Evolutionary conservation across 2,329 filamentous ascomycete genomes (phyloP), one percentile per base, ranked within the genome.

Genomic region (Fusarium goolgardi): DNA sequence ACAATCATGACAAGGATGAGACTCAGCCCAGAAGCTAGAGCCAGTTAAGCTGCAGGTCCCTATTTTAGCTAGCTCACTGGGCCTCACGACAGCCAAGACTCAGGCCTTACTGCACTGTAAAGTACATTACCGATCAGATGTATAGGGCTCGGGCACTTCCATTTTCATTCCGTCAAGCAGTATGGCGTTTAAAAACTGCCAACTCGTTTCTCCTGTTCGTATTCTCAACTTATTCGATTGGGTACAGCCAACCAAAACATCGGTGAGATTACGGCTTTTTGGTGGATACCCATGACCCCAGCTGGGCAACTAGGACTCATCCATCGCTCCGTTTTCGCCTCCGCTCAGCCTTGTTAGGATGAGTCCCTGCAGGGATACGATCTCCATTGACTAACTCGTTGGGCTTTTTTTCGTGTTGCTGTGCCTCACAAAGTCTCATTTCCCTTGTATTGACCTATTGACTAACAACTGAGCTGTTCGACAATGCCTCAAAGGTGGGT

Each of bases 271-370:
- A 39, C 21, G 35, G n/a, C 35, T 39, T 13, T 5, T 2, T 21
- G 12, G 35, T 58, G 53, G 56, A 41, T 31, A 41, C n/a, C 3
- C 16, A 23, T 10, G 16, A 43, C 40, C 40, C 6, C 16, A 43
- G 20, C 5, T 43, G 6, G 9, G 5, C 21, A 18, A 25, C 35
- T 49, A 49, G 45, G 45, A 25, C 45, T 49, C 20, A 27, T 18
- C 29, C 39, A 39, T 32, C 15, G 25, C 34, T 45, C 41, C 39
- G 11, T 27, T 21, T 40, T 27, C n/a, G n/a, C 12, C 25, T 13
- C 45, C 16, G 31, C 59, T 59, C 61, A 64, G 45, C 61, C 59
- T 64, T 64, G 52, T 23, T 41, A 45, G 18, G 55, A 40, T 2
- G 31, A 16, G 32, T 34, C 34, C 37, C 21, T 35, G 25, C 55